Percentiles rank a stretch among this genome's conserved stretches.
Evolutionary conservation across 495 filamentous ascomycete species (phyloP).

Genomic region (Pseudomonodictys pantanalensis): DNA sequence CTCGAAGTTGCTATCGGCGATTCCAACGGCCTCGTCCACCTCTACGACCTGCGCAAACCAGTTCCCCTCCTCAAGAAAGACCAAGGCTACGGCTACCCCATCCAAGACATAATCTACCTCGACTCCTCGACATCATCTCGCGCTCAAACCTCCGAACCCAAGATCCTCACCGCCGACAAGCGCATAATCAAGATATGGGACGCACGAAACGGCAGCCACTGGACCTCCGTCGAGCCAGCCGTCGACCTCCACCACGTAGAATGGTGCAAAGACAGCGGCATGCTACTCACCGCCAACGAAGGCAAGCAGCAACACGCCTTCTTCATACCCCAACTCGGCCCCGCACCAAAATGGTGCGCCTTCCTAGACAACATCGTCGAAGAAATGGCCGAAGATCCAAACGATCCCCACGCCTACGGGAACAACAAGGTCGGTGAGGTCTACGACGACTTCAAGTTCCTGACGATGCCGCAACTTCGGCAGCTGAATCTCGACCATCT

Average conservation of each 20-base stretch:
- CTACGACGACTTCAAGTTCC: slow-evolving; percentile 98
- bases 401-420: slow-evolving; percentile 64
- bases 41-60: slow-evolving; percentile 91
- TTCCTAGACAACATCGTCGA: slow-evolving; percentile 97
- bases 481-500: slow-evolving; percentile 80
- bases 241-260: slow-evolving; percentile 92
- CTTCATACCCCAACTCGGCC: slow-evolving; percentile 90
- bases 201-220: slow-evolving; percentile 71
- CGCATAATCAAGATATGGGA: slow-evolving; percentile 98
- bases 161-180: slow-evolving; percentile 89
- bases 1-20: slow-evolving; percentile 85
- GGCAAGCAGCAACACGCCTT: slow-evolving; percentile 89
- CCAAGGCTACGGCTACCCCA: slow-evolving; percentile 92
- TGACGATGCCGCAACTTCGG: slow-evolving; percentile 78
- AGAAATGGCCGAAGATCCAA: slow-evolving; percentile 86
- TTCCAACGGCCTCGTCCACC: slow-evolving; percentile 79
- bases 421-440: slow-evolving; percentile 57
- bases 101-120: slow-evolving; percentile 85
- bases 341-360: slow-evolving; percentile 90
- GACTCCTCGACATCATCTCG: slow-evolving; percentile 65
- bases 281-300: slow-evolving; percentile 95
- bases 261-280: slow-evolving; percentile 81
- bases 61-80: slow-evolving; percentile 84
- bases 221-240: slow-evolving; percentile 91
- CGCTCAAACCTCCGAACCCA: slow-evolving; percentile 64